Evolutionary conservation across 345 rosid genomes (phyloP).

Genomic region (Populus nigra): DNA sequence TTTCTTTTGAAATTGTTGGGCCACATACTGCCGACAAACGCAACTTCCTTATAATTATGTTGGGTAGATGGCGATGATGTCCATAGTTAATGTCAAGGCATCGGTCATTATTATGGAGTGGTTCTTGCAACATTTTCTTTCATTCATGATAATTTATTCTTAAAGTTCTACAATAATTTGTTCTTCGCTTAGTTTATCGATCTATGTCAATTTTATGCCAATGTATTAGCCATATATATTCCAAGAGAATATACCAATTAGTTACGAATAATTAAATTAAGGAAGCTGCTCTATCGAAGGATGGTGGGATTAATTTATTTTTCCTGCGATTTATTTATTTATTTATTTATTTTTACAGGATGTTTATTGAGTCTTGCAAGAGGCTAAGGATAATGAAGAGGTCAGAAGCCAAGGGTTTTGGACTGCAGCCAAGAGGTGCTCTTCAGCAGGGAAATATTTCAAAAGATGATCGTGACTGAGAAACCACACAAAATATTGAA

Average conservation of each 20-base stretch:
- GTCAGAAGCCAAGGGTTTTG: conserved; percentile 37
- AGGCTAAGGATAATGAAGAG: conserved; percentile 63
- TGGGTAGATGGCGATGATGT: background rate
- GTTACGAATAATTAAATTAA: too few relatives aligned
- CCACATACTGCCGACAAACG: conserved; percentile 1
- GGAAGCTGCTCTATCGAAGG: background rate
- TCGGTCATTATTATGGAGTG: background rate
- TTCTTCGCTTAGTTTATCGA: background rate
- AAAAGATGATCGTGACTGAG: conserved; percentile 4
- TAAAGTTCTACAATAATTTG: background rate
- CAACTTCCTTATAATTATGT: background rate
- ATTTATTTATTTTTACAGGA: conserved; percentile 29
- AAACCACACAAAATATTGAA: background rate
- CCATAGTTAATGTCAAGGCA: background rate
- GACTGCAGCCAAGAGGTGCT: background rate
- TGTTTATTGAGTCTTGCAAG: conserved; percentile 74
- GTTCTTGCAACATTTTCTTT: background rate
- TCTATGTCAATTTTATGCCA: background rate
- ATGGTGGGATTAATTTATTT: too few relatives aligned
- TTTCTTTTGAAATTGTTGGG: background rate
- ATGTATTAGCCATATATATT: background rate
- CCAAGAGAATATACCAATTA: background rate
- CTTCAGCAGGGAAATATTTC: background rate
- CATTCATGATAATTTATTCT: background rate
- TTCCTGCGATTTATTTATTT: too few relatives aligned